Evolutionary conservation across 2,329 filamentous ascomycete genomes (phyloP).

Genomic region (Lizonia empirigonia): DNA sequence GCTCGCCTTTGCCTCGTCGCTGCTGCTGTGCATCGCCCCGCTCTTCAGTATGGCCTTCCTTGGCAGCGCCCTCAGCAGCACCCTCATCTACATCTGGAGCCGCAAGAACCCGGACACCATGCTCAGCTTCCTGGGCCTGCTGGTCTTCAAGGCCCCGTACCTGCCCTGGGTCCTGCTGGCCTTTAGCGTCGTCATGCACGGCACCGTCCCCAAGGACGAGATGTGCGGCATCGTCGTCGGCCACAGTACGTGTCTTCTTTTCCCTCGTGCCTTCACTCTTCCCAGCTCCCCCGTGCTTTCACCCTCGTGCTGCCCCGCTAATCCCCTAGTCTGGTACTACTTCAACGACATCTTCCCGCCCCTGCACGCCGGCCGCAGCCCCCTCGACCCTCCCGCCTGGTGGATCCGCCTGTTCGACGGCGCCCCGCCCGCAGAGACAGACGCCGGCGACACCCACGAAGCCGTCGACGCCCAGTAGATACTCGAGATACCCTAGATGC

Average conservation of each 20-base stretch:
- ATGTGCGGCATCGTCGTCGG: slow-evolving; percentile 94
- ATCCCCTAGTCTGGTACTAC: slow-evolving; percentile 81
- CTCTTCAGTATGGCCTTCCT: slow-evolving; percentile 91
- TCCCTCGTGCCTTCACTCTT: too few relatives aligned
- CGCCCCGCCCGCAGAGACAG: slow-evolving; percentile 30
- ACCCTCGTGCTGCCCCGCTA: slow-evolving; percentile 6
- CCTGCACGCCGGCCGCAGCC: slow-evolving; percentile 80
- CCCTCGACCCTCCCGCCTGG: slow-evolving; percentile 86
- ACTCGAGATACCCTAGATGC: slow-evolving; percentile 34
- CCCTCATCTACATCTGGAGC: slow-evolving; percentile 97
- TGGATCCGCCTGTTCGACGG: slow-evolving; percentile 84
- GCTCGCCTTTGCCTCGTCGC: slow-evolving; percentile 80
- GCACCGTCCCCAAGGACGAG: slow-evolving; percentile 90
- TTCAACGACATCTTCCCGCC: slow-evolving; percentile 96
- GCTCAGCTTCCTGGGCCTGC: slow-evolving; percentile 81
- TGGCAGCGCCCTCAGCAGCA: slow-evolving; percentile 90
- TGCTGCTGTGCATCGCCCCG: slow-evolving; percentile 80
- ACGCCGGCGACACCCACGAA: slow-evolving; percentile 20
- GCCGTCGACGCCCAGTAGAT: slow-evolving; percentile 22
- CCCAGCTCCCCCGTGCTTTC: not conserved
- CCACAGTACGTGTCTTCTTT: slow-evolving; percentile 70
- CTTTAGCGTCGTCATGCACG: slow-evolving; percentile 90
- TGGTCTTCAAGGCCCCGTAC: slow-evolving; percentile 93
- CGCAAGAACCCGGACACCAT: slow-evolving; percentile 90
- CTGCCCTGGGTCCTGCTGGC: slow-evolving; percentile 94